Evolutionary conservation across 2,329 filamentous ascomycete genomes (phyloP).

Genomic region (Penicillium sp.): DNA sequence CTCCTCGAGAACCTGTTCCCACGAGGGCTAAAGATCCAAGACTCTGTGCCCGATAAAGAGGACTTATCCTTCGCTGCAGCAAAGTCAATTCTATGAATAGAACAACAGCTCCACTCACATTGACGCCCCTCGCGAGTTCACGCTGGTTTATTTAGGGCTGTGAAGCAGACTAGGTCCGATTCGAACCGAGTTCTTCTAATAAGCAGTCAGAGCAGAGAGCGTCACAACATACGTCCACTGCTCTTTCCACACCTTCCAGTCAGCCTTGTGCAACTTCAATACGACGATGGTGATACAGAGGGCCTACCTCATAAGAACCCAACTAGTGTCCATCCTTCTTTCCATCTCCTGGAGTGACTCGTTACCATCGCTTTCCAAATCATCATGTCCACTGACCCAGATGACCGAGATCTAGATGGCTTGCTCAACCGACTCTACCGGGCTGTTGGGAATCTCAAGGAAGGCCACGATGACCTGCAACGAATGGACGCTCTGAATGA

Average conservation of each 20-base stretch:
- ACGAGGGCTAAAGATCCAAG: too few relatives aligned
- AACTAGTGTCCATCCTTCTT: not conserved
- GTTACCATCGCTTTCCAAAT: not conserved
- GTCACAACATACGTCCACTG: too few relatives aligned
- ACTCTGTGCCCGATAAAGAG: too few relatives aligned
- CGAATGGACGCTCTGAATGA: not conserved
- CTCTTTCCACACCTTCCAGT: not conserved
- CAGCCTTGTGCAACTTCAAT: not conserved
- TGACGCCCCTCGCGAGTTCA: too few relatives aligned
- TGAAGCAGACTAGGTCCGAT: too few relatives aligned
- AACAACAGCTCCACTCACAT: too few relatives aligned
- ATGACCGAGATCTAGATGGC: not conserved
- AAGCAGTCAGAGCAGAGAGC: too few relatives aligned
- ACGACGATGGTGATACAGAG: not conserved
- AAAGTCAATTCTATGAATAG: too few relatives aligned
- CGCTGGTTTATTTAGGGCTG: too few relatives aligned
- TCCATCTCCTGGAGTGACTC: not conserved
- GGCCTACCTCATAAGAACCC: not conserved
- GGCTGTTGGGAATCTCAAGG: not conserved
- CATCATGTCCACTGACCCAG: not conserved
- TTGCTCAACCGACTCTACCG: not conserved
- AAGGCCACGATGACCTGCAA: not conserved
- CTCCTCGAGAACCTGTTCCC: too few relatives aligned
- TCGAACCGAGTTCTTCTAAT: too few relatives aligned
- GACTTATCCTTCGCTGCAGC: too few relatives aligned